A percentile compares a stretch with the other conserved stretches of the same genome.
Conservation (phyloP, 495 filamentous ascomycete genomes). For the Echria macrotheca region DNA sequence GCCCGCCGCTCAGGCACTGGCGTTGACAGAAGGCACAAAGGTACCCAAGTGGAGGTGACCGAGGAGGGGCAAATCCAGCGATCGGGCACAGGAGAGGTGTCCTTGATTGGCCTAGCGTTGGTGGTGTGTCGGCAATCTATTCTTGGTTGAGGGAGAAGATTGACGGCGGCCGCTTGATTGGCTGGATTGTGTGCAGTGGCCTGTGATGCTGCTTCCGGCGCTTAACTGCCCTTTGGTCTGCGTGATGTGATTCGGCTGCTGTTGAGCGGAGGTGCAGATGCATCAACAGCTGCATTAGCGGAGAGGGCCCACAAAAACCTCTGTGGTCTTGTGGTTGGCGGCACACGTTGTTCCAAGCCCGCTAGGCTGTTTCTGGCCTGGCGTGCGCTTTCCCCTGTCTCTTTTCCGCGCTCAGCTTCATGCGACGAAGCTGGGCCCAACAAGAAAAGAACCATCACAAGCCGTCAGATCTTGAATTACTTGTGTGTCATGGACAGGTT, state of each 20-base stretch:
- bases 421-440: neutral
- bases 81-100: neutral
- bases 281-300: constrained; percentile 15
- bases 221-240: constrained; percentile 27
- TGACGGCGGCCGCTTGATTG: constrained; percentile 17
- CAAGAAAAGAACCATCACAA: constrained; percentile 1
- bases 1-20: neutral
- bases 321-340: neutral
- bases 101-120: constrained; percentile 20
- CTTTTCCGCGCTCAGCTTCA: constrained; percentile 9
- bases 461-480: neutral
- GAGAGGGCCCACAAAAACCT: neutral
- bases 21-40: neutral
- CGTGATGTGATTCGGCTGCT: constrained; percentile 27
- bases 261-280: constrained; percentile 1
- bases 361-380: neutral
- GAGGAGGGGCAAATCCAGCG: constrained; percentile 6
- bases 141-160: constrained; percentile 27
- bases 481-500: constrained; percentile 5
- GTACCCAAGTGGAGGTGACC: neutral
- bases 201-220: constrained; percentile 31
- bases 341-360: neutral
- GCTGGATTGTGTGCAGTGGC: constrained; percentile 15
- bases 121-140: constrained; percentile 31
- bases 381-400: neutral